These are phyloP conservation scores for Albugo candida DNA, from an alignment of 352 stramenopile species.

Conservation along the genomic window DNA sequence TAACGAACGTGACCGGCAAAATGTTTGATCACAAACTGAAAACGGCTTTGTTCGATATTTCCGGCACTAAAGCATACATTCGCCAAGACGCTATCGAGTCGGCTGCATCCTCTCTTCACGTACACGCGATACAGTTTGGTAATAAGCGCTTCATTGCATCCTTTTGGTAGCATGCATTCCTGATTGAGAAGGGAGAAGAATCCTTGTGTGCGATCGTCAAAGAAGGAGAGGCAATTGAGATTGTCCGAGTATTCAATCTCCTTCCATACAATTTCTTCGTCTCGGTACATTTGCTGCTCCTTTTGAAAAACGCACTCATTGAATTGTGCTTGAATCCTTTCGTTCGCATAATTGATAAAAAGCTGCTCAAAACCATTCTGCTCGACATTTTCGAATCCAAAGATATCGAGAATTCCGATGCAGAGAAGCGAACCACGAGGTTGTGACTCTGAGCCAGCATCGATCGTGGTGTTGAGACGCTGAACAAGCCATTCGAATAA, in stretches of 20 bases:
- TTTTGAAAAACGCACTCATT: slow-evolving; percentile 86
- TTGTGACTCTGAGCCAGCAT: slow-evolving; percentile 7
- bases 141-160: slow-evolving; percentile 46
- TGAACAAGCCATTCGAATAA: slow-evolving; percentile 91
- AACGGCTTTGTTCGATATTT: slow-evolving; percentile 34
- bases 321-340: slow-evolving; percentile 76
- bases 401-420: slow-evolving; percentile 63
- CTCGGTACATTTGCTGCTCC: slow-evolving; percentile 54
- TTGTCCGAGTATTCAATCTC: slow-evolving; percentile 75
- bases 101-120: slow-evolving; percentile 13
- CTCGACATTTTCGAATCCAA: slow-evolving; percentile 77
- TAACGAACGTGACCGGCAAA: slow-evolving; percentile 75
- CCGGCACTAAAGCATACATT: neutral
- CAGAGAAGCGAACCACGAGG: slow-evolving; percentile 23
- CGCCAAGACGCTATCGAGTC: too few species aligned
- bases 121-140: slow-evolving; percentile 64
- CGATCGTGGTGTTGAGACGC: slow-evolving; percentile 79
- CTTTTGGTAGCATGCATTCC: slow-evolving; percentile 63
- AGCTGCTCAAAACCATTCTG: slow-evolving; percentile 79
- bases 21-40: slow-evolving; percentile 70
- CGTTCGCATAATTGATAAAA: slow-evolving; percentile 84
- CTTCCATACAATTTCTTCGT: slow-evolving; percentile 53
- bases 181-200: slow-evolving; percentile 71
- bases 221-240: slow-evolving; percentile 47
- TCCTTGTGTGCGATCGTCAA: slow-evolving; percentile 53